Evolutionary conservation across 352 stramenopile genomes (phyloP).

Genomic region (Pythium periplocum): DNA sequence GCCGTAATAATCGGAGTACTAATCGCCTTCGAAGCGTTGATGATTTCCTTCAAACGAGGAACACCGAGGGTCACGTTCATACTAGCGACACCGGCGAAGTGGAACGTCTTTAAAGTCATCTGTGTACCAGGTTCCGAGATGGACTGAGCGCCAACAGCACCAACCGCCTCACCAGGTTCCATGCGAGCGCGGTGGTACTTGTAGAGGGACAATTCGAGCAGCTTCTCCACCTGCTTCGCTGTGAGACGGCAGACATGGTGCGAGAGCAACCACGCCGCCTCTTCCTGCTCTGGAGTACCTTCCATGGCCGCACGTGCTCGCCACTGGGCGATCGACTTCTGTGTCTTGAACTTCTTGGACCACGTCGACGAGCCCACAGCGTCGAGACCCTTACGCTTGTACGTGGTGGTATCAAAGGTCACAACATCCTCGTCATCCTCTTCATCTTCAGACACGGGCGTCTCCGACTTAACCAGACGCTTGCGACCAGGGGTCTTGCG

Average conservation of each 20-base stretch:
- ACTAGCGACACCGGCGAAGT: slow-evolving; percentile 98
- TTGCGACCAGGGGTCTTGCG: slow-evolving; percentile 25
- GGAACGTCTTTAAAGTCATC: slow-evolving; percentile 99
- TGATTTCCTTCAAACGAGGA: slow-evolving; percentile 97
- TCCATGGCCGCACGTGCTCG: slow-evolving; percentile 38
- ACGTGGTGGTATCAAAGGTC: slow-evolving; percentile 36
- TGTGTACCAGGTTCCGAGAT: slow-evolving; percentile 96
- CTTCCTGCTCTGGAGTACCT: slow-evolving; percentile 55
- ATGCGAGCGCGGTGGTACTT: slow-evolving; percentile 87
- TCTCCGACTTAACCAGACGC: slow-evolving; percentile 46
- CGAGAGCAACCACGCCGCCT: slow-evolving; percentile 72
- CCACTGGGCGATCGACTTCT: slow-evolving; percentile 47
- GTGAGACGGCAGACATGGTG: slow-evolving; percentile 93
- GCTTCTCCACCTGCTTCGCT: slow-evolving; percentile 59
- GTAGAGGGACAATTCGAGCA: slow-evolving; percentile 72
- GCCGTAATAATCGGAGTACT: slow-evolving; percentile 99
- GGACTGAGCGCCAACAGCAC: slow-evolving; percentile 95
- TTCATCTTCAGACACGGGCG: slow-evolving; percentile 19
- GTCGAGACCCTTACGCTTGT: slow-evolving; percentile 65
- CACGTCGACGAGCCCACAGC: slow-evolving; percentile 52
- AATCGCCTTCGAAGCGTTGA: slow-evolving; percentile 96
- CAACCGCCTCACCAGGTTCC: slow-evolving; percentile 96
- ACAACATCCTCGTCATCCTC: slow-evolving; percentile 45
- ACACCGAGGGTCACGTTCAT: slow-evolving; percentile 99
- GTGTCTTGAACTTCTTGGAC: slow-evolving; percentile 58